Evolutionary conservation across 2,329 filamentous ascomycete species (phyloP), one percentile per base, ranked within the genome.

Genomic region (Sclerotinia minor): DNA sequence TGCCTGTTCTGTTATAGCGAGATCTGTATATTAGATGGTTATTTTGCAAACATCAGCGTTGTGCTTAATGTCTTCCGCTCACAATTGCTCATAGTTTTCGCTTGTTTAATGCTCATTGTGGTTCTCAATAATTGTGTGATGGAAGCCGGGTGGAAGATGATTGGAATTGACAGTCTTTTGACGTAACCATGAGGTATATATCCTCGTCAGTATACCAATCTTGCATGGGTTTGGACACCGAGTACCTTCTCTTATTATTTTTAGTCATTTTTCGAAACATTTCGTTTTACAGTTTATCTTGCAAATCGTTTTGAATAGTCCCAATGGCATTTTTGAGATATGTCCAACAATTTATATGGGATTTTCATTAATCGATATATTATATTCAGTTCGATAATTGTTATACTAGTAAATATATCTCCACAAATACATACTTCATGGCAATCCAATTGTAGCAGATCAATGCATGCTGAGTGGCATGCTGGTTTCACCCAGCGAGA

Each of bases 21-120:
- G n/a, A 26, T 17, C 41, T 61, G 59, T 61, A 61, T 24, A 61
- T 38, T 50, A 61, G 59, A 61, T 26, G 29, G 24, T 8, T 19
- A 26, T 26, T 29, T 38, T 11, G 21, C 21, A 3, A 50, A 21
- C 21, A 38, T 19, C 29, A 38, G 41, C 13, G 26, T 8, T n/a
- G 13, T 15, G 8, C 9, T 11, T 61, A 50, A 26, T 11, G 2
- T 11, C 35, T 49, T 49, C 15, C 29, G n/a, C 13, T 35, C 21
- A 49, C 7, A 38, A n/a, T 17, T 44, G 19, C 21, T 8, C 32
- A 41, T 41, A 21, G 21, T 21, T 35, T 21, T 54, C 7, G 29
- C 58, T 49, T 49, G 11, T 49, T 47, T 44, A 17, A 9, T 8
- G 6, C 19, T 35, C 4, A 35, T 35, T 49, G 19, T 49, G 29